Evolutionary conservation across 495 filamentous ascomycete species (phyloP).

Genomic region (Aspergillus olivimuriae): DNA sequence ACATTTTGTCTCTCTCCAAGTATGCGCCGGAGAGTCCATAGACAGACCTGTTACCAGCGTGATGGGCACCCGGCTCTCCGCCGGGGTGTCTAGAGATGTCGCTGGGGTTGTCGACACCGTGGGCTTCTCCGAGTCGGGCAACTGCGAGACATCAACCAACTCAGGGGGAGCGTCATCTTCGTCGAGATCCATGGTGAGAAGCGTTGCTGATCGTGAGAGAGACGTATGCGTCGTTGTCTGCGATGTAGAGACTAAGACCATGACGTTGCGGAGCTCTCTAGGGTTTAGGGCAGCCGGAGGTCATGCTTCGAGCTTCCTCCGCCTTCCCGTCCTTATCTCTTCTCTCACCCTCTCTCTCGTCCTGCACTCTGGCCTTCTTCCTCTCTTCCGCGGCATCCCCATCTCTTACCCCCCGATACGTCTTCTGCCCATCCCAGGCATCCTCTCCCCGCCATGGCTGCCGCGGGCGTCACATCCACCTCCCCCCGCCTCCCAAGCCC

Average conservation of each 20-base stretch:
- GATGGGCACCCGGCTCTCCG: constrained; percentile 67
- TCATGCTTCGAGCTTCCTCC: constrained; percentile 14
- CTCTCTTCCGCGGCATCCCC: constrained; percentile 18
- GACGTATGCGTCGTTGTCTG: too few species aligned
- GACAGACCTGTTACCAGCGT: constrained; percentile 83
- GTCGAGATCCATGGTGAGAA: constrained; percentile 44
- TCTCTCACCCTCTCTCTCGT: constrained; percentile 7
- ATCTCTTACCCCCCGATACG: constrained; percentile 5
- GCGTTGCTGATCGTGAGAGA: too few species aligned
- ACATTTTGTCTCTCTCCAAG: not conserved
- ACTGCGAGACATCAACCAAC: constrained; percentile 52
- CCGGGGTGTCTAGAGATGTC: constrained; percentile 34
- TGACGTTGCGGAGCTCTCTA: constrained; percentile 34
- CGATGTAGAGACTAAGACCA: constrained; percentile 34
- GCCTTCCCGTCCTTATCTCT: constrained; percentile 2
- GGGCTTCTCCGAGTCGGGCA: constrained; percentile 19
- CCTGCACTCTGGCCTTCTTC: constrained; percentile 5
- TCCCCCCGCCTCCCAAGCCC: constrained; percentile 85
- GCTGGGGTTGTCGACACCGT: constrained; percentile 15
- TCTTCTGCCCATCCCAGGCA: constrained; percentile 5
- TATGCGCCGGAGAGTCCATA: too few species aligned
- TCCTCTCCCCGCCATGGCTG: constrained; percentile 40
- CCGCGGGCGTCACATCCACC: constrained; percentile 57
- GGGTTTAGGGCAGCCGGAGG: constrained; percentile 36
- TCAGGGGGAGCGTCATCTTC: constrained; percentile 70